Conservation (phyloP, 768 basidiomycete genomes). For the Glaciozyma antarctica region DNA sequence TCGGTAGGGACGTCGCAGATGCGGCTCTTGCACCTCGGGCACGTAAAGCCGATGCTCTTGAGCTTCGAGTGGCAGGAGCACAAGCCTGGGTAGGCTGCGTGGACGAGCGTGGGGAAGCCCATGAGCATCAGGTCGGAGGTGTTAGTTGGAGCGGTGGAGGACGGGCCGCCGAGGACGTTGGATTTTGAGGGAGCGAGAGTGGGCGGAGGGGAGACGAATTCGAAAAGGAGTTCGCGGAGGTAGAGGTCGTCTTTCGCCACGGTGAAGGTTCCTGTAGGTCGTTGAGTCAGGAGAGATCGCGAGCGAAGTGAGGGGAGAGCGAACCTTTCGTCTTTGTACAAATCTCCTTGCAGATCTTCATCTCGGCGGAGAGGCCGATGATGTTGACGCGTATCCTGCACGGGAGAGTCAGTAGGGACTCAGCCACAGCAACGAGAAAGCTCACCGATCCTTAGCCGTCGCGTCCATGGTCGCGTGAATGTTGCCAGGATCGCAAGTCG, state of each 20-base stretch:
- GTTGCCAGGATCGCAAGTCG: conserved; percentile 93
- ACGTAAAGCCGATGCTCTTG: conserved; percentile 86
- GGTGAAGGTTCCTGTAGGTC: conserved; percentile 53
- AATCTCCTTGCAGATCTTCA: conserved; percentile 91
- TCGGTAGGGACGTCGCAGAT: conserved; percentile 98
- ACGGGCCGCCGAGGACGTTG: conserved; percentile 45
- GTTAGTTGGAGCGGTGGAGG: conserved; percentile 44
- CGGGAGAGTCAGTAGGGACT: neutral
- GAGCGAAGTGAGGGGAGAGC: conserved; percentile 32
- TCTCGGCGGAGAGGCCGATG: conserved; percentile 90
- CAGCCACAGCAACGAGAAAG: too few species aligned
- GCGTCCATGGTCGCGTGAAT: conserved; percentile 88
- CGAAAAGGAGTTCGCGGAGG: conserved; percentile 90
- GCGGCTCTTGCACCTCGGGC: conserved; percentile 84
- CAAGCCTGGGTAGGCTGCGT: conserved; percentile 72
- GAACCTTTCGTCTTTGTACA: conserved; percentile 84
- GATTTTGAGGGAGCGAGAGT: conserved; percentile 33
- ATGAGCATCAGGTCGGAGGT: conserved; percentile 95
- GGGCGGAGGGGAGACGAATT: conserved; percentile 88
- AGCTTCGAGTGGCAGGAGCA: conserved; percentile 91
- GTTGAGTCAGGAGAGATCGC: neutral
- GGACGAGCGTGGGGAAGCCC: conserved; percentile 82
- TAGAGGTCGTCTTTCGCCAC: conserved; percentile 99
- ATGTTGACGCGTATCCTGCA: conserved; percentile 76
- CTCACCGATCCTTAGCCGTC: conserved; percentile 54